Conservation (phyloP, 129 eudicot species). For the Tagetes erecta region DNA sequence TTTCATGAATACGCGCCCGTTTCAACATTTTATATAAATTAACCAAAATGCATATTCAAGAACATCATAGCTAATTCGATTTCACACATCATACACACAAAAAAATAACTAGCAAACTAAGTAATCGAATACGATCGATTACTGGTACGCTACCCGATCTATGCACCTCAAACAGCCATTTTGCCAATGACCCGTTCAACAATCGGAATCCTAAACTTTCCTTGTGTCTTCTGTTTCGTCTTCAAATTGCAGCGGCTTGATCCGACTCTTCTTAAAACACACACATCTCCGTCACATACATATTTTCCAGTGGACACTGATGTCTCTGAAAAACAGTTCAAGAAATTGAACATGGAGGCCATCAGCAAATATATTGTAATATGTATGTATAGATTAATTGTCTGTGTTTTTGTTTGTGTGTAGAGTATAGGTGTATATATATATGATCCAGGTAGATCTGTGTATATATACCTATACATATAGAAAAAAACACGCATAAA, state of each 20-base stretch:
- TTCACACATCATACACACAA: not conserved
- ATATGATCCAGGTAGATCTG: not conserved
- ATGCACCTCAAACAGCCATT: constrained; percentile 6
- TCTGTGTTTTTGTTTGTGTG: not conserved
- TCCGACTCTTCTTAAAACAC: constrained; percentile 32
- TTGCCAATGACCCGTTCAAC: constrained; percentile 18
- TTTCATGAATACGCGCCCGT: too few relatives aligned
- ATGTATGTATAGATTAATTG: constrained; percentile 3
- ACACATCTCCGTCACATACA: constrained; percentile 41
- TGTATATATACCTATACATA: not conserved
- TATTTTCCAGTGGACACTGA: constrained; percentile 25
- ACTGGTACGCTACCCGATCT: not conserved
- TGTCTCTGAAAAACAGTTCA: constrained; percentile 36
- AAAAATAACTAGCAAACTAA: not conserved
- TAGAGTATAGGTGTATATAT: not conserved
- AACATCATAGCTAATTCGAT: not conserved
- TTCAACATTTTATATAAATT: too few relatives aligned
- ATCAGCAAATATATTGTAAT: not conserved
- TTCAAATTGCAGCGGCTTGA: constrained; percentile 18
- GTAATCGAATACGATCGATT: constrained; percentile 1
- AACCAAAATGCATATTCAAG: not conserved
- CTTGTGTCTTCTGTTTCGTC: constrained; percentile 27
- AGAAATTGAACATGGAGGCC: constrained; percentile 36
- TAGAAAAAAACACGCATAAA: not conserved
- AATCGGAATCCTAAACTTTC: constrained; percentile 36